phyloP scores from a whole-genome alignment of 495 filamentous ascomycete genomes.

The Trichoderma asperelloides region DNA sequence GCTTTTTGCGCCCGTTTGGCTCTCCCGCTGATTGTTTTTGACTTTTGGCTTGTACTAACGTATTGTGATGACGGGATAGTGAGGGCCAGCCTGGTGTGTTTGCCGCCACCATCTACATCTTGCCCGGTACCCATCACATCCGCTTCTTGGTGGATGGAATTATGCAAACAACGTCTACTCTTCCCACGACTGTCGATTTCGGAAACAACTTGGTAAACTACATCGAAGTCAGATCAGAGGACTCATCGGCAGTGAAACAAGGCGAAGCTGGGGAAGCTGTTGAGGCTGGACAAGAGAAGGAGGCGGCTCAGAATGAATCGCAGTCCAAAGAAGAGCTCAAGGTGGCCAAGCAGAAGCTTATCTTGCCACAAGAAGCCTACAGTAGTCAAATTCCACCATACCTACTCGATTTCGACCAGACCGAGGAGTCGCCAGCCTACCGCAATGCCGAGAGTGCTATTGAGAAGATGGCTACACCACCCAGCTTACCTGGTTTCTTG shows the following conservation, averaged over 20 bases:
- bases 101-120: constrained; percentile 67
- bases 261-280: constrained; percentile 7
- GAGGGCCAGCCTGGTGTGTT: constrained; percentile 50
- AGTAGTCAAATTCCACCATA: constrained; percentile 68
- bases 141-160: constrained; percentile 92
- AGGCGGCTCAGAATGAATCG: constrained; percentile 22
- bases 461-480: constrained; percentile 70
- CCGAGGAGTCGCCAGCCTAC: constrained; percentile 65
- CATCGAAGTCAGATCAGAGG: constrained; percentile 81
- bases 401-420: constrained; percentile 73
- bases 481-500: constrained; percentile 81
- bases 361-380: constrained; percentile 41
- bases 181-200: constrained; percentile 93
- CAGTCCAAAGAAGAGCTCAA: constrained; percentile 22
- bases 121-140: constrained; percentile 90
- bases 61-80: constrained; percentile 19
- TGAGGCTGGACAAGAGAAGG: constrained; percentile 16
- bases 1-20: not conserved
- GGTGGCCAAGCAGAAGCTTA: constrained; percentile 30
- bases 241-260: constrained; percentile 22
- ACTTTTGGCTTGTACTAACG: not conserved
- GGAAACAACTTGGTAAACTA: constrained; percentile 97
- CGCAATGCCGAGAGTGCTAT: constrained; percentile 59
- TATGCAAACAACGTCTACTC: constrained; percentile 76
- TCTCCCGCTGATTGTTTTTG: not conserved